Base-by-base conservation (phyloP, 1,284 basidiomycete genomes). In the Uromyces viciae-fabae region DNA sequence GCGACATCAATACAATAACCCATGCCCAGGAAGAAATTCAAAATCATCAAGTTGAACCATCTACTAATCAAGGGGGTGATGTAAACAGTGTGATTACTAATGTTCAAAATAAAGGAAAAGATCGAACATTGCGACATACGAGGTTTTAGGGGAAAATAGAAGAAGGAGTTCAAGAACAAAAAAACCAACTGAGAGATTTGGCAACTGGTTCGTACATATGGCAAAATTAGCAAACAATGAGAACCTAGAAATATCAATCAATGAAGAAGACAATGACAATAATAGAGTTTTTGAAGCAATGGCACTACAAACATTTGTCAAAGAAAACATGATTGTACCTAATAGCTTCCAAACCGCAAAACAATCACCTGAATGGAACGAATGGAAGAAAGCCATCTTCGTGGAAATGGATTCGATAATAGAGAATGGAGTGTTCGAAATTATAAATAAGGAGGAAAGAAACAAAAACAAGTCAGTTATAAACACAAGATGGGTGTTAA, bases 301-400 rank as follows among this genome's bases (percentile, higher is more conserved):
- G 49, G 49, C 14, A n/a, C 49, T 52, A 52, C n/a, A 52, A 52
- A 52, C 49, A 52, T n/a, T n/a, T n/a, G n/a, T n/a, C 14, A 14
- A 52, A 52, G 49, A 14, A 14, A 52, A 52, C 14, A 52, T n/a
- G 14, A 52, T 52, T 52, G n/a, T 14, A 52, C n/a, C 49, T 14
- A 52, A 14, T n/a, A 52, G 14, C n/a, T 52, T n/a, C 14, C 14
- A 52, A 52, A 52, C 14, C 14, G 14, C 14, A 14, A 52, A 14
- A 14, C 49, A 14, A 52, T n/a, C 49, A n/a, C 60, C 19, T 28
- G 60, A 64, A 7, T 64, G 60, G 60, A n/a, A n/a, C 33, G 19
- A 28, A 64, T 64, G 60, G 66, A 43, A 69, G n/a, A 42, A 43
- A n/a, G 66, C 66, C 31, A 40, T 40, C n/a, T 40, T 40, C 38